phyloP scores from a whole-genome alignment of 2,329 filamentous ascomycete species.

The Ophiostoma sp. region DNA sequence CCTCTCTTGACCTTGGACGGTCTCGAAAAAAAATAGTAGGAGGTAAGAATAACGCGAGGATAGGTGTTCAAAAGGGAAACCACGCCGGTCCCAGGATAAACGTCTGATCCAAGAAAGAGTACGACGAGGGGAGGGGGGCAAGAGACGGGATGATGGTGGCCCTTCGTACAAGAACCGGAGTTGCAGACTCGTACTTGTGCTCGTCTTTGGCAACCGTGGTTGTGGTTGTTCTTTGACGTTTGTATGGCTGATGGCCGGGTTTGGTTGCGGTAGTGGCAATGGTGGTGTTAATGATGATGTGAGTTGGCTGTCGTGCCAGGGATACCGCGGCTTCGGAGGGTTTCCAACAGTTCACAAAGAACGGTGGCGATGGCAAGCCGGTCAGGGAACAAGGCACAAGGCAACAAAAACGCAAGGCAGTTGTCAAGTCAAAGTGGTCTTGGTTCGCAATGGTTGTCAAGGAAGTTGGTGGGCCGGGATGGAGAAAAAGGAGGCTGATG shows the following conservation, averaged over 20 bases:
- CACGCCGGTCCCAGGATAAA: background rate
- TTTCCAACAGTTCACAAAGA: background rate
- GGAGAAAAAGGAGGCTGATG: constrained; percentile 10
- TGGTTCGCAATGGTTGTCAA: background rate
- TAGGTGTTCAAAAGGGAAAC: background rate
- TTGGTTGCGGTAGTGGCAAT: background rate
- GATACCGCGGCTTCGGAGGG: background rate
- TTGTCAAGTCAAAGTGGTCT: background rate
- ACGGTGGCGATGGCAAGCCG: constrained; percentile 1
- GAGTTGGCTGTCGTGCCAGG: background rate
- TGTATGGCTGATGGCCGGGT: background rate
- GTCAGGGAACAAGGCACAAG: constrained; percentile 2
- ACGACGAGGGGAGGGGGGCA: background rate
- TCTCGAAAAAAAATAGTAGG: background rate
- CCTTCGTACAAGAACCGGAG: background rate
- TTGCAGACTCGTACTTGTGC: background rate
- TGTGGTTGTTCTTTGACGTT: background rate
- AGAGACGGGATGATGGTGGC: constrained; percentile 1
- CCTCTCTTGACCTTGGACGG: background rate
- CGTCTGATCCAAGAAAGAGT: constrained; percentile 5
- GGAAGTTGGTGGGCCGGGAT: background rate
- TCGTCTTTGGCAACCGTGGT: background rate
- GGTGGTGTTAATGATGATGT: background rate
- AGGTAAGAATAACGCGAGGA: background rate
- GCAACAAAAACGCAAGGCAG: background rate